phyloP scores from a whole-genome alignment of 768 basidiomycete genomes.

The Pholiota molesta region DNA sequence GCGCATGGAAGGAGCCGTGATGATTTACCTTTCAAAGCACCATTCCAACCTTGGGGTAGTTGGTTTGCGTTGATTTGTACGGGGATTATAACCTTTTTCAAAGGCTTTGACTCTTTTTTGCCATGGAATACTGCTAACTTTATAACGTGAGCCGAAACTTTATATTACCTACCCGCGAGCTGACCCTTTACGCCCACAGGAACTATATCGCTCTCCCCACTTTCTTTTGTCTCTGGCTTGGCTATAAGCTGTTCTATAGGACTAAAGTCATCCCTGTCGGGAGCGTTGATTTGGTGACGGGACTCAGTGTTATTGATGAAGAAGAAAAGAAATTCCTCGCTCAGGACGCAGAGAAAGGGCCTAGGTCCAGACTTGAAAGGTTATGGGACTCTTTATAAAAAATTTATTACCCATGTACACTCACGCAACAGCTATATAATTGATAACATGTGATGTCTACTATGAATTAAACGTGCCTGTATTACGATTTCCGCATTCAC shows the following conservation, averaged over 20 bases:
- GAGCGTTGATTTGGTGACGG: conserved; percentile 63
- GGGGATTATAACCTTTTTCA: conserved; percentile 57
- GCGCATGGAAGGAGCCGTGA: conserved; percentile 45
- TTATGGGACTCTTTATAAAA: conserved; percentile 44
- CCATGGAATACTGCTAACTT: conserved; percentile 59
- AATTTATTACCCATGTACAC: not conserved
- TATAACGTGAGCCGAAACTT: conserved; percentile 50
- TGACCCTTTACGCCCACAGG: conserved; percentile 28
- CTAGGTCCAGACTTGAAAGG: conserved; percentile 27
- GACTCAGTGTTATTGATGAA: conserved; percentile 61
- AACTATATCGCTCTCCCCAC: conserved; percentile 47
- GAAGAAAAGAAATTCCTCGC: conserved; percentile 57
- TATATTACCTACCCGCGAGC: not conserved
- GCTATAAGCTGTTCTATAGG: conserved; percentile 41
- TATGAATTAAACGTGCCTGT: not conserved
- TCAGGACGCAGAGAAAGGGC: conserved; percentile 44
- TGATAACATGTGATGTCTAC: not conserved
- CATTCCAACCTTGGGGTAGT: conserved; percentile 65
- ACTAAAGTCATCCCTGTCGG: conserved; percentile 43
- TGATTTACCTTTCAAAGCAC: conserved; percentile 52
- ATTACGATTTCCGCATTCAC: too few relatives aligned
- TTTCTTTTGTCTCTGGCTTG: conserved; percentile 42
- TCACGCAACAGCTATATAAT: not conserved
- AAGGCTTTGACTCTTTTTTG: conserved; percentile 55
- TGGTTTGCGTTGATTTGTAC: conserved; percentile 61